phyloP scores from a whole-genome alignment of 225 moss, liverwort and hornwort genomes.

The Physcomitrium patens region DNA sequence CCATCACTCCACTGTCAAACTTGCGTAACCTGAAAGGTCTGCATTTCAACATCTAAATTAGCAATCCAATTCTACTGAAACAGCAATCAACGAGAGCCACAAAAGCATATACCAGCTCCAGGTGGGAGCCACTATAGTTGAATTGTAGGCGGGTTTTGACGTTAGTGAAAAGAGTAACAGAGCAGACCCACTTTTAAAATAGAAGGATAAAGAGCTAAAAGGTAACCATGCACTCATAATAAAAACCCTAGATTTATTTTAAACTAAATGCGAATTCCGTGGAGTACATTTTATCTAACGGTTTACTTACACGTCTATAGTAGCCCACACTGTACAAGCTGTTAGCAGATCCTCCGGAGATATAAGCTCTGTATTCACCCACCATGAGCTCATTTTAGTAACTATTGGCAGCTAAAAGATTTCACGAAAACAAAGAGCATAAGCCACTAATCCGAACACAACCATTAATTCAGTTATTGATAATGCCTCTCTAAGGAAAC shows the following conservation, averaged over 20 bases:
- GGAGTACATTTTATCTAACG: slow-evolving; percentile 3
- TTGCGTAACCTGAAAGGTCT: slow-evolving; percentile 88
- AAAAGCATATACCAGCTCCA: background rate
- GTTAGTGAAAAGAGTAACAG: background rate
- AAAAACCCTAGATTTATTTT: slow-evolving; percentile 6
- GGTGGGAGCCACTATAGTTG: background rate
- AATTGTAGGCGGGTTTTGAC: slow-evolving; percentile 4
- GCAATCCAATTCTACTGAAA: slow-evolving; percentile 9
- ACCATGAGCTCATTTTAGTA: slow-evolving; percentile 29
- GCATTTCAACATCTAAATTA: slow-evolving; percentile 29
- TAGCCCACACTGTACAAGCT: slow-evolving; percentile 91
- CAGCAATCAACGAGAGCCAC: background rate
- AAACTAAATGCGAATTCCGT: slow-evolving; percentile 1
- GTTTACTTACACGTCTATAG: slow-evolving; percentile 82
- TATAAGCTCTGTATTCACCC: slow-evolving; percentile 72
- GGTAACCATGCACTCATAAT: slow-evolving; percentile 8
- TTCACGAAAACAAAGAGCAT: background rate
- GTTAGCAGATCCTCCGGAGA: slow-evolving; percentile 96
- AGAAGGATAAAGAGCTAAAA: slow-evolving; percentile 3
- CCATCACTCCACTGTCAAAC: slow-evolving; percentile 98
- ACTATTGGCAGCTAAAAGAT: slow-evolving; percentile 1
- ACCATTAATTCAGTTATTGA: slow-evolving; percentile 10
- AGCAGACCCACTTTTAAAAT: slow-evolving; percentile 7
- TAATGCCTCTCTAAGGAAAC: background rate
- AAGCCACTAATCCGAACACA: slow-evolving; percentile 6